Conservation (phyloP, 305 asterid genomes). For the Fraxinus albicans region DNA sequence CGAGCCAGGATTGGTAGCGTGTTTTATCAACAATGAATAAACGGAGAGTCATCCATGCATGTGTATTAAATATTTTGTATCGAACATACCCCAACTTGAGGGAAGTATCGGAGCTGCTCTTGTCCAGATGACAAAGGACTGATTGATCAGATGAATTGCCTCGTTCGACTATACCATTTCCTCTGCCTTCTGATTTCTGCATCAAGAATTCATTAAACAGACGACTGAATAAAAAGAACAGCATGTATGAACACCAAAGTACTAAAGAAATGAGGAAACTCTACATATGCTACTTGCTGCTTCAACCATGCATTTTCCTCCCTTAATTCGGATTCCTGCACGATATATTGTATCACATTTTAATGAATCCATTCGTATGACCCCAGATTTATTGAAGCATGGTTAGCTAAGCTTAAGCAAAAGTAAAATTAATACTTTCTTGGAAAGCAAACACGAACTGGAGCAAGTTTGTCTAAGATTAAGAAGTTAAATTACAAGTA, state of each 20-base stretch:
- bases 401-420: not conserved
- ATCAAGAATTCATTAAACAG: not conserved
- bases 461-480: not conserved
- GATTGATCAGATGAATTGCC: constrained; percentile 25
- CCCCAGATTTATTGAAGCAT: not conserved
- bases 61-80: not conserved
- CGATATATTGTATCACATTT: not conserved
- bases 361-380: not conserved
- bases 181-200: not conserved
- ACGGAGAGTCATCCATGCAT: no score
- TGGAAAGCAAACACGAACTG: not conserved
- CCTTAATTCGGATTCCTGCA: constrained; percentile 41
- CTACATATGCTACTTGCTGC: constrained; percentile 7
- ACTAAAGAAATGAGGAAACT: not conserved
- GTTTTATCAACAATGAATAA: no score
- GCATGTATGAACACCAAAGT: not conserved
- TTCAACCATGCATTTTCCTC: constrained; percentile 40
- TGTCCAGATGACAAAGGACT: constrained; percentile 2
- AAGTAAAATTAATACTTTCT: not conserved
- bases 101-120: constrained; percentile 25
- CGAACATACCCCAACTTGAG: constrained; percentile 5
- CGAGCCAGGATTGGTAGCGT: no score
- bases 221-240: no score
- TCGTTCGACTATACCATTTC: constrained; percentile 2
- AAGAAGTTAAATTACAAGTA: not conserved